Conservation (phyloP, 2,329 filamentous ascomycete genomes). For the Colletotrichum sp. region DNA sequence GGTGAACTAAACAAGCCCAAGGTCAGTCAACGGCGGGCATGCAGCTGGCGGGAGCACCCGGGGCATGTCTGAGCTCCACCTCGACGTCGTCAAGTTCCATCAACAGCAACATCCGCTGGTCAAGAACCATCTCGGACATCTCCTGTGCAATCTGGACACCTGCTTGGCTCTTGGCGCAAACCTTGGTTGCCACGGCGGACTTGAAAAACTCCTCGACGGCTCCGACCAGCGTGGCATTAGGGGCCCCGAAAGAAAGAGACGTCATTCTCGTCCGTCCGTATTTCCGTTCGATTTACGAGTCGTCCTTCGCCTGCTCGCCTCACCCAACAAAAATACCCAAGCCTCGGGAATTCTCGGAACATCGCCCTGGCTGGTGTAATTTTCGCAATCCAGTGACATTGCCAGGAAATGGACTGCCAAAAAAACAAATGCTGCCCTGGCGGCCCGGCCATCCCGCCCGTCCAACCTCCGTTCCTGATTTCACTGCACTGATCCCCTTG, state of each 20-base stretch:
- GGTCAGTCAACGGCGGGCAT: background rate
- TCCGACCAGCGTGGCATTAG: background rate
- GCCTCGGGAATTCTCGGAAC: constrained; percentile 11
- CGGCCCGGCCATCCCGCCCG: constrained; percentile 7
- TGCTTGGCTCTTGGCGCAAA: background rate
- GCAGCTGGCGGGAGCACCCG: background rate
- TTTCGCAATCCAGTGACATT: background rate
- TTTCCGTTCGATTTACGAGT: constrained; percentile 20
- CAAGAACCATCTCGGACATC: background rate
- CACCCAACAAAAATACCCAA: background rate
- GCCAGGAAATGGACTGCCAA: background rate
- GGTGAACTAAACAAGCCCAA: background rate
- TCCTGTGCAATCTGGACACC: background rate
- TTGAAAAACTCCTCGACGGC: background rate
- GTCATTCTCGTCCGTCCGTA: constrained; percentile 4
- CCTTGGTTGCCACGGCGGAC: background rate
- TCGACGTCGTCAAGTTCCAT: background rate
- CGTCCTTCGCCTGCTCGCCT: background rate
- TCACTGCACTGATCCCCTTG: constrained; percentile 8
- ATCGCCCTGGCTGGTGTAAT: background rate
- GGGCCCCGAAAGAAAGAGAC: background rate
- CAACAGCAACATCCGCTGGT: background rate
- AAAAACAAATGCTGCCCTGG: background rate
- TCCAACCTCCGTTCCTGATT: constrained; percentile 13
- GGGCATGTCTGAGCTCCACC: background rate